Percentiles rank a stretch among this genome's conserved stretches.
phyloP scores from a whole-genome alignment of 805 yeast genomes.

The Spathaspora gorwiae region DNA sequence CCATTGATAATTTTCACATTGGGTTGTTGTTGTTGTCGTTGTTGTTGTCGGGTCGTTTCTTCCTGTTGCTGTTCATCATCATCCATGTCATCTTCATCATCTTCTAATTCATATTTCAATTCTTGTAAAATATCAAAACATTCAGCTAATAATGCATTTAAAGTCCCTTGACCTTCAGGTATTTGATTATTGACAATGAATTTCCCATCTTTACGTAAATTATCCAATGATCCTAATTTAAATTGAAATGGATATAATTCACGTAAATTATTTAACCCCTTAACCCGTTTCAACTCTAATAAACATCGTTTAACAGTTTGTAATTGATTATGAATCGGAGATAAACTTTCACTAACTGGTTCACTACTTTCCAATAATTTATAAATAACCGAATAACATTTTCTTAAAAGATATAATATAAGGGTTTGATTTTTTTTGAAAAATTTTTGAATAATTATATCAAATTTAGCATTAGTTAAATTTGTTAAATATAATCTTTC shows the following conservation, averaged over 20 bases:
- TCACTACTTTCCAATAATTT: slow-evolving; percentile 86
- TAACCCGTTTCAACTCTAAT: slow-evolving; percentile 85
- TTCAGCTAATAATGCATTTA: slow-evolving; percentile 84
- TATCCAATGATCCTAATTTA: slow-evolving; percentile 87
- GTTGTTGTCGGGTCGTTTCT: too few species aligned
- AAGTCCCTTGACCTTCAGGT: slow-evolving; percentile 98
- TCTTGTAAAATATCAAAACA: slow-evolving; percentile 94
- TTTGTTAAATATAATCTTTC: slow-evolving; percentile 39
- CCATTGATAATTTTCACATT: slow-evolving; percentile 2
- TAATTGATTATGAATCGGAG: slow-evolving; percentile 89
- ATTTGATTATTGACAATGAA: slow-evolving; percentile 82
- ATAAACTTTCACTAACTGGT: slow-evolving; percentile 91
- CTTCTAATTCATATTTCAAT: slow-evolving; percentile 79
- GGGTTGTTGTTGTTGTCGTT: neutral
- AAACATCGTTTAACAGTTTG: slow-evolving; percentile 88
- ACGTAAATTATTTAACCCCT: slow-evolving; percentile 81
- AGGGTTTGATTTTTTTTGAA: slow-evolving; percentile 40
- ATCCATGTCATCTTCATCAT: slow-evolving; percentile 38
- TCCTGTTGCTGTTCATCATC: slow-evolving; percentile 2
- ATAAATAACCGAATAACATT: slow-evolving; percentile 88
- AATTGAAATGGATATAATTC: slow-evolving; percentile 95
- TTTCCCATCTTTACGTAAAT: slow-evolving; percentile 84
- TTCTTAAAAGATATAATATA: slow-evolving; percentile 71
- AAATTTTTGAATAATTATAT: neutral
- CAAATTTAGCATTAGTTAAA: neutral